Percentiles rank a stretch among this genome's conserved stretches.
Evolutionary conservation across 257 asterid species (phyloP).

Genomic region (Knoxia roxburghii): DNA sequence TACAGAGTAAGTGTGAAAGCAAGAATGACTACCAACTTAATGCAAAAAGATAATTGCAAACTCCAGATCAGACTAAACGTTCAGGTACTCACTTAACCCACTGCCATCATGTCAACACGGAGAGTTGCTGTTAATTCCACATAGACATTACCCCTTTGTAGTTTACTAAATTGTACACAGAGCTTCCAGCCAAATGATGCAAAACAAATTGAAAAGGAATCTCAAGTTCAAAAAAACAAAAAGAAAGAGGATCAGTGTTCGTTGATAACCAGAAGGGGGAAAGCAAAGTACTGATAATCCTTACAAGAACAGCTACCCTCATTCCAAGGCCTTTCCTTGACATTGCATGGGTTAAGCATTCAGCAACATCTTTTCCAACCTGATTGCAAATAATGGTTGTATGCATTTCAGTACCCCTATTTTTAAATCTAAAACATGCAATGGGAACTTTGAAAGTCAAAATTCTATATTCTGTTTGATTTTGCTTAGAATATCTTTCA

Average conservation of each 20-base stretch:
- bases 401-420: no score
- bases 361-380: slow-evolving; percentile 73
- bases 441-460: background rate
- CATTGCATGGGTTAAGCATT: slow-evolving; percentile 63
- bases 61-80: background rate
- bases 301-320: slow-evolving; percentile 75
- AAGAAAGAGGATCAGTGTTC: no score
- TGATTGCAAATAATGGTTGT: slow-evolving; percentile 17
- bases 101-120: background rate
- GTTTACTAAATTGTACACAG: background rate
- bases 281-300: slow-evolving; percentile 14
- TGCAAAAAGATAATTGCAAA: background rate
- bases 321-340: slow-evolving; percentile 57
- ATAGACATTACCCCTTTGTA: background rate
- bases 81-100: background rate
- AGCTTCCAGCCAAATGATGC: background rate
- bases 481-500: background rate
- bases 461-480: background rate
- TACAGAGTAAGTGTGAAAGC: background rate
- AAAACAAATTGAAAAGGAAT: background rate
- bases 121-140: background rate
- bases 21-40: background rate
- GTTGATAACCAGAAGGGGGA: no score
- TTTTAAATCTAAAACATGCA: background rate
- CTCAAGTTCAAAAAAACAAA: background rate